Base-by-base conservation (phyloP, 2,329 filamentous ascomycete genomes). In the Apiospora pterosperma region DNA sequence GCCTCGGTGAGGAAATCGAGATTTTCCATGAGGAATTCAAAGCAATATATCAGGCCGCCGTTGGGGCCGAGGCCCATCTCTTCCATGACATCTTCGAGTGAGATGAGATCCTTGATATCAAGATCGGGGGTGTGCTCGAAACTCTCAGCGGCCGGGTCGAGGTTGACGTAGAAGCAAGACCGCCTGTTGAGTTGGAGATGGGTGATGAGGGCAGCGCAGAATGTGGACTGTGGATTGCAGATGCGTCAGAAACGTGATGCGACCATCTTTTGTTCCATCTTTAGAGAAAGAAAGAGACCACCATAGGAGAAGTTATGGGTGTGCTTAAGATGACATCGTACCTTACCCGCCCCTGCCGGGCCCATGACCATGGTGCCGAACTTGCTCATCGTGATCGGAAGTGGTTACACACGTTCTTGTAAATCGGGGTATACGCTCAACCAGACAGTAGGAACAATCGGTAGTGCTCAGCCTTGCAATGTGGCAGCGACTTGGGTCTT, bases 161-260 rank as follows among this genome's bases (percentile, higher is more conserved):
- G 92, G 80, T 99, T 99, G 76, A 99, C 91, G 80, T 98, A 99
- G 85, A 96, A 97, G 78, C 92, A 92, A 61, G 93, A 96, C n/a
- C 94, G 92, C 64, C 92, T 92, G 78, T 92, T 94, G 75, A 93
- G 91, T 72, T 92, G 89, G 31, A 98, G 89, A 75, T 98, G 93
- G 66, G 96, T 93, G 76, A 98, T 97, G 72, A 99, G 86, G 71
- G 93, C 88, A 65, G 92, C 90, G 83, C 93, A 97, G 79, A 99
- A 99, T 67, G 96, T 99, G 34, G 94, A 96, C 87, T 93, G n/a
- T 69, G 12, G 25, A 34, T 34, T 34, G 25, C 19, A n/a, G 8
- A n/a, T n/a, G 48, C 31, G 28, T 52, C 16, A 62, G 61, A 42
- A n/a, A 58, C n/a, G 34, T 14, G 14, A 38, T 23, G 59, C 34